Percentiles rank a stretch among this genome's conserved stretches.
phyloP scores from a whole-genome alignment of 2,329 filamentous ascomycete species.

The Colletotrichum plurivorum region DNA sequence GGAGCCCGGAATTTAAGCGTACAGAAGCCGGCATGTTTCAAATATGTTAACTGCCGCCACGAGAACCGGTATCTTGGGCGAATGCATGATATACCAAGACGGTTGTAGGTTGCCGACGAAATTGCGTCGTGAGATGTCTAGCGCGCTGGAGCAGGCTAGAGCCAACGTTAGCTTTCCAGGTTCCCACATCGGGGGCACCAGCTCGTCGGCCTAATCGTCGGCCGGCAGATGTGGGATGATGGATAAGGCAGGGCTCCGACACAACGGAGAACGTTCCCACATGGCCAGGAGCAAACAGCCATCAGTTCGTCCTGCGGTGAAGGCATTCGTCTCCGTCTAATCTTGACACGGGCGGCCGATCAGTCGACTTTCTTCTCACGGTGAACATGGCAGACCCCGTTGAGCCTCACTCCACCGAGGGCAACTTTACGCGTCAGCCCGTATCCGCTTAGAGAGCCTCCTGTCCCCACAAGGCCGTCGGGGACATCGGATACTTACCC shows the following conservation, averaged over 20 bases:
- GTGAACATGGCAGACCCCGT: not conserved
- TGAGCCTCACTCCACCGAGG: conserved; percentile 15
- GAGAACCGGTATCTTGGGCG: not conserved
- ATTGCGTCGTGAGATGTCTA: conserved; percentile 11
- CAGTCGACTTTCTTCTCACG: not conserved
- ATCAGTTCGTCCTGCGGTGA: not conserved
- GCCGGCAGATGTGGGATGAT: not conserved
- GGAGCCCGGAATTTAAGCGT: conserved; percentile 18
- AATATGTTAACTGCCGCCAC: conserved; percentile 16
- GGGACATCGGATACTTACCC: conserved; percentile 2
- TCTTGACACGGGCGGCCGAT: not conserved
- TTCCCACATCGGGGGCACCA: not conserved
- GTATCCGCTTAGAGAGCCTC: conserved; percentile 27
- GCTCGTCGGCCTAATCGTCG: not conserved
- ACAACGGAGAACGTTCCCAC: conserved; percentile 1
- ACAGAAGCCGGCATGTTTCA: conserved; percentile 18
- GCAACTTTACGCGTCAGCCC: conserved; percentile 23
- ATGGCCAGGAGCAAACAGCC: not conserved
- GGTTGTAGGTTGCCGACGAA: conserved; percentile 25
- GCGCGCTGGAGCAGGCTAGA: conserved; percentile 6
- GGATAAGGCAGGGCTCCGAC: conserved; percentile 3
- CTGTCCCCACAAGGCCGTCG: conserved; percentile 23
- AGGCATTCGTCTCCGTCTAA: not conserved
- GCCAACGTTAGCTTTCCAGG: not conserved
- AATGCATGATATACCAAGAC: conserved; percentile 28